Conservation (phyloP, 192 early-diverging fungal species). For the Backusella westeae region DNA sequence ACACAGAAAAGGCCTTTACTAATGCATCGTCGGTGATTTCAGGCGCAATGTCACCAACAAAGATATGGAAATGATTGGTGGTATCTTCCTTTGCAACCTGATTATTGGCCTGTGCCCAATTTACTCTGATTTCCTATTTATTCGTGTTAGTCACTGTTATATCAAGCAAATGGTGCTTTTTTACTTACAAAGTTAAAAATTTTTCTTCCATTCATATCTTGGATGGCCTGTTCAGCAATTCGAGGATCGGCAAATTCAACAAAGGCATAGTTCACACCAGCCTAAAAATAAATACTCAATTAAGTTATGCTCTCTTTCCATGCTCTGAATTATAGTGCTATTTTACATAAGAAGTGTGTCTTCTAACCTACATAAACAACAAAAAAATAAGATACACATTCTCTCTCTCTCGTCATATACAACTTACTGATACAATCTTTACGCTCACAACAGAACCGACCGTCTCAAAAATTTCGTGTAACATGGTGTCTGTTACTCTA, state of each 20-base stretch:
- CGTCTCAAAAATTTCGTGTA: conserved; percentile 74
- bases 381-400: neutral
- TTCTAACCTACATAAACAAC: conserved; percentile 15
- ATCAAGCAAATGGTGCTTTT: neutral
- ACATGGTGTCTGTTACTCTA: conserved; percentile 31
- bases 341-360: conserved; percentile 26
- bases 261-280: conserved; percentile 86
- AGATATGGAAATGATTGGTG: conserved; percentile 75
- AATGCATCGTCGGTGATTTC: conserved; percentile 86
- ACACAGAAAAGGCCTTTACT: conserved; percentile 70
- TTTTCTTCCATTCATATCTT: conserved; percentile 68
- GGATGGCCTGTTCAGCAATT: conserved; percentile 69
- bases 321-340: neutral
- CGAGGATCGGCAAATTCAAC: conserved; percentile 77
- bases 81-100: conserved; percentile 32
- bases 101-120: conserved; percentile 31
- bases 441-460: conserved; percentile 59
- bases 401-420: conserved; percentile 43
- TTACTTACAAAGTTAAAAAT: conserved; percentile 58
- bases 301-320: neutral
- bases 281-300: conserved; percentile 28
- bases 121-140: conserved; percentile 33
- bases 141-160: too few relatives aligned
- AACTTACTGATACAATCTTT: conserved; percentile 81
- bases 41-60: conserved; percentile 91